Percentiles rank a stretch among this genome's conserved stretches.
Evolutionary conservation across 2,329 filamentous ascomycete species (phyloP).

Genomic region (Diaporthe humulicola): DNA sequence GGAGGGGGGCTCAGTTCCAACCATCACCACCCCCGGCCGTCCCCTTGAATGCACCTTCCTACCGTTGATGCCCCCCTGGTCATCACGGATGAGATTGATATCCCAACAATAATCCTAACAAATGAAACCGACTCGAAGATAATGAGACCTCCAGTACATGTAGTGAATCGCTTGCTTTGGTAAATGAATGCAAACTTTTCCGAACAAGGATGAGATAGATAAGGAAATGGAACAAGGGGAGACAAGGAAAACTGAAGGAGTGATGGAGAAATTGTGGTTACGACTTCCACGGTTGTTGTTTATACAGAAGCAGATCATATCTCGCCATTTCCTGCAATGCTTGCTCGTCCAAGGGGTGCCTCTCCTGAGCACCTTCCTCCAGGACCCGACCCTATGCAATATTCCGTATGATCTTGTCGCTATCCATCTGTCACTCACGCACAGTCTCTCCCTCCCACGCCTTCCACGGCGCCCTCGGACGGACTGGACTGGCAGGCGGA

Average conservation of each 20-base stretch:
- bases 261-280: conserved; percentile 36
- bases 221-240: neutral
- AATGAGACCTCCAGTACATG: conserved; percentile 25
- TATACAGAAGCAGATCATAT: conserved; percentile 41
- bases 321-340: conserved; percentile 13
- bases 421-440: neutral
- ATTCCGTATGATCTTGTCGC: conserved; percentile 5
- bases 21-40: neutral
- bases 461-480: conserved; percentile 1
- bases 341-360: neutral
- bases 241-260: conserved; percentile 19
- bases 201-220: neutral
- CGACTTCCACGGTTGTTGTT: conserved; percentile 37
- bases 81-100: conserved; percentile 9
- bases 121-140: conserved; percentile 14
- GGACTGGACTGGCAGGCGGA: neutral
- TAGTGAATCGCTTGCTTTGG: conserved; percentile 27
- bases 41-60: conserved; percentile 15
- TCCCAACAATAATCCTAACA: conserved; percentile 10
- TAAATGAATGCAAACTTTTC: conserved; percentile 27
- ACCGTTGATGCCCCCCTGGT: neutral
- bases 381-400: conserved; percentile 1
- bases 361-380: neutral
- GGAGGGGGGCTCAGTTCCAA: neutral
- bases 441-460: neutral